Percentiles rank a stretch among this genome's conserved stretches.
phyloP scores from a whole-genome alignment of 148 eudicot genomes.

The Rhododendron williamsianum region DNA sequence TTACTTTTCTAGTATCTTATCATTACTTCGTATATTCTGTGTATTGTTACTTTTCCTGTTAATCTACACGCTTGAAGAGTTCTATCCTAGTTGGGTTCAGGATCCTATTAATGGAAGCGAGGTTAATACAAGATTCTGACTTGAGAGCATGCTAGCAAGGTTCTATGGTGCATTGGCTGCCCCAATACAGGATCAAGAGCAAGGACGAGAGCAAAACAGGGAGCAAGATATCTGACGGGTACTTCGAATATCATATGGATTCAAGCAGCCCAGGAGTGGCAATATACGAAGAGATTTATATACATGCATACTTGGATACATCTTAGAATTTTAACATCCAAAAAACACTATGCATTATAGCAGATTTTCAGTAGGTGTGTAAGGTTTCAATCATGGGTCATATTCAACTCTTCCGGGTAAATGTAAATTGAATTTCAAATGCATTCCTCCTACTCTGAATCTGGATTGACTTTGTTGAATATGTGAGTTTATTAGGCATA shows the following conservation, averaged over 20 bases:
- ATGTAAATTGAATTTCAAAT: not conserved
- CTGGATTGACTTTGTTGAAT: not conserved
- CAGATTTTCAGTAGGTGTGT: not conserved
- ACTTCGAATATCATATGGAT: not conserved
- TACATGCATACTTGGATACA: not conserved
- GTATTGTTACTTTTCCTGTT: too few relatives aligned
- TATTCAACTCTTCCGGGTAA: not conserved
- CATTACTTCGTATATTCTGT: not conserved
- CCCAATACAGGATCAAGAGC: not conserved
- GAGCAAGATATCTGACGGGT: not conserved
- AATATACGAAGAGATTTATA: not conserved
- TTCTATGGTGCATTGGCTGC: not conserved
- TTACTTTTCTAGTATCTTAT: not conserved
- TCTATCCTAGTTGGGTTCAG: not conserved
- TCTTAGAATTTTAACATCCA: not conserved
- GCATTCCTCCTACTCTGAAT: not conserved
- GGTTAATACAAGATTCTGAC: not conserved
- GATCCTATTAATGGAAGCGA: not conserved
- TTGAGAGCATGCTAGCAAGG: not conserved
- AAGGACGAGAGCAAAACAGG: not conserved
- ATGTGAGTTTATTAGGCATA: not conserved
- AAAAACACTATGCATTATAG: not conserved
- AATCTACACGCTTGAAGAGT: too few relatives aligned
- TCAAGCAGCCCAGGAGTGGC: not conserved
- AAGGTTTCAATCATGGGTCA: not conserved